Evolutionary conservation across 148 eudicot species (phyloP).

Genomic region (Fagopyrum tataricum): DNA sequence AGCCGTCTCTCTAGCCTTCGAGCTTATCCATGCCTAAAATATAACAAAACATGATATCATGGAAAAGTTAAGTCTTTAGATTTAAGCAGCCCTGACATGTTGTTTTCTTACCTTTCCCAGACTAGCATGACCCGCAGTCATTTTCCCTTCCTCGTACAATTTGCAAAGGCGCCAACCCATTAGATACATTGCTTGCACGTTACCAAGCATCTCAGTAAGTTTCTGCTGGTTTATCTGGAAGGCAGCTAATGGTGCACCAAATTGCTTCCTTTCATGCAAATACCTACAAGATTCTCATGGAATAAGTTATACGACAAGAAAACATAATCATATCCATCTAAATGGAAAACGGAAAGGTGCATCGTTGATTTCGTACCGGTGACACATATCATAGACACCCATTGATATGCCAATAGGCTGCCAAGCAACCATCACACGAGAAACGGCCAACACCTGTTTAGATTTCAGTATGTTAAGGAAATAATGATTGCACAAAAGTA

Average conservation of each 20-base stretch:
- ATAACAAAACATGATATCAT: slow-evolving; percentile 6
- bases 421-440: slow-evolving; percentile 96
- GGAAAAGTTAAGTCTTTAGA: slow-evolving; percentile 7
- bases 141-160: slow-evolving; percentile 73
- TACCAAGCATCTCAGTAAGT: slow-evolving; percentile 79
- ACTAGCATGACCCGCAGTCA: slow-evolving; percentile 92
- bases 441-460: slow-evolving; percentile 87
- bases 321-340: background rate
- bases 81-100: background rate
- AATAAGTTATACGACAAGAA: background rate
- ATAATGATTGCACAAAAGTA: background rate
- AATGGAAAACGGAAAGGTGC: background rate
- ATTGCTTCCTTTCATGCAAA: slow-evolving; percentile 79
- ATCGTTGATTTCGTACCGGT: slow-evolving; percentile 43
- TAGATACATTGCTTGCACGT: slow-evolving; percentile 80
- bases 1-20: slow-evolving; percentile 73
- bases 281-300: slow-evolving; percentile 37
- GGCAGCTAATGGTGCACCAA: slow-evolving; percentile 90
- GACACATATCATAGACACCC: slow-evolving; percentile 98
- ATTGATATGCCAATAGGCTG: slow-evolving; percentile 94
- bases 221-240: slow-evolving; percentile 90
- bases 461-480: slow-evolving; percentile 3
- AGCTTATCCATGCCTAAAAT: slow-evolving; percentile 73
- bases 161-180: slow-evolving; percentile 94
- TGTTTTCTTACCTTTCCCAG: slow-evolving; percentile 61